Conservation (phyloP, 371 early-diverging fungal genomes). For the Capillidium rhysosporum region DNA sequence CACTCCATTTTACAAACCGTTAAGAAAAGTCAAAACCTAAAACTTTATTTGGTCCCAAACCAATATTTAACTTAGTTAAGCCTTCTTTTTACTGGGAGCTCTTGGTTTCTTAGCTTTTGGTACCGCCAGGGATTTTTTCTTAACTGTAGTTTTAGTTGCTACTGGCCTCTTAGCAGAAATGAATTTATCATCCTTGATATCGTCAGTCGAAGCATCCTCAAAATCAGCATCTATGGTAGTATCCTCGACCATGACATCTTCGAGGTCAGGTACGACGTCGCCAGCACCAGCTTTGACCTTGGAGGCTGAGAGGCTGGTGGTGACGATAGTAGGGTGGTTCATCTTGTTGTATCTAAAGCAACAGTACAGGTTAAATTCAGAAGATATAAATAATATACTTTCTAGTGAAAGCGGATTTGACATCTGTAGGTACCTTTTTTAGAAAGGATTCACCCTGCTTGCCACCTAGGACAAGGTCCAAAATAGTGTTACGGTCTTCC, state of each 20-base stretch:
- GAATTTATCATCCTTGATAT: constrained; percentile 22
- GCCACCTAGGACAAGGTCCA: constrained; percentile 46
- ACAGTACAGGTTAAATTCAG: constrained; percentile 3
- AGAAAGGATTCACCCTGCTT: constrained; percentile 21
- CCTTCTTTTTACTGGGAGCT: too few relatives aligned
- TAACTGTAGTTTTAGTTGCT: background rate
- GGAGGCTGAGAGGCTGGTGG: constrained; percentile 16
- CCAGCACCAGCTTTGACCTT: constrained; percentile 15
- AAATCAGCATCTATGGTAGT: constrained; percentile 31
- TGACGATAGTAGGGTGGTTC: constrained; percentile 50
- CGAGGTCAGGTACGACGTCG: constrained; percentile 42
- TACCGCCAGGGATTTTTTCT: background rate
- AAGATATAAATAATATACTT: constrained; percentile 19
- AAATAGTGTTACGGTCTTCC: constrained; percentile 71
- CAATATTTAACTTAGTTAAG: too few relatives aligned
- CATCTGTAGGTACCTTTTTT: constrained; percentile 36
- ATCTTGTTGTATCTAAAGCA: constrained; percentile 44
- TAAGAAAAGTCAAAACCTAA: too few relatives aligned
- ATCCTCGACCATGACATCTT: constrained; percentile 18
- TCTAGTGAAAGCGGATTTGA: constrained; percentile 68
- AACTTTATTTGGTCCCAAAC: too few relatives aligned
- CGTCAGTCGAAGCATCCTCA: constrained; percentile 19
- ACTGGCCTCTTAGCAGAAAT: constrained; percentile 21
- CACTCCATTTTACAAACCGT: too few relatives aligned
- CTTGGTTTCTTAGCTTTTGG: too few relatives aligned